Base-by-base conservation (phyloP, 441 rosid genomes). In the Adansonia grandidieri region DNA sequence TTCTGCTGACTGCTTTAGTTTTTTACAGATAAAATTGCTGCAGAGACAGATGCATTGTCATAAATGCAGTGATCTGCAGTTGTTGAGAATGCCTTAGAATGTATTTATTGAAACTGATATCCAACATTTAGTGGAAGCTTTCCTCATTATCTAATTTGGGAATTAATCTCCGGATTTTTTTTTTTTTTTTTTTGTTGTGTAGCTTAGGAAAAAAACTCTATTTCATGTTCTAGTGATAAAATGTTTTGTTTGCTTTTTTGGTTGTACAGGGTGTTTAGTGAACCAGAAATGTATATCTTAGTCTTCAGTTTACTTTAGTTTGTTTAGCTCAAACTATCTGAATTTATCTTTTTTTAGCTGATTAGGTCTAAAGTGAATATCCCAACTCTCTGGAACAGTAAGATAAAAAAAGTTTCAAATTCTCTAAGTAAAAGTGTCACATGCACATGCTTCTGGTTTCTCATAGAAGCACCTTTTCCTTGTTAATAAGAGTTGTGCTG, bases 401-500 rank as follows among this genome's bases (percentile, higher is more conserved):
- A 58, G 57, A 60, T n/a, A 20, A 75, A 48, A 50, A 40, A 64
- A 48, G 32, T 64, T 75, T 47, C 62, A 75, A 65, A 24, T 64
- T 64, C 14, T 76, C 63, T 54, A 4, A 32, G 10, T 51, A 64
- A 53, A 65, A 65, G 28, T 64, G 17, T 65, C 51, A 10, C 9
- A 2, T 28, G 32, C 32, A 28, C 32, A 1, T 74, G 42, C 56
- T 50, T 64, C 28, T 63, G 11, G 71, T 37, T 76, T 45, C 72
- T 65, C 48, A 54, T 65, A 48, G 28, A 14, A 60, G n/a, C 28
- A 22, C 6, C 71, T 50, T 53, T 67, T 77, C 82, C 37, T 37
- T n/a, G 63, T 72, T 84, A 79, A 84, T 51, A 54, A 50, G 50
- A 70, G 40, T 51, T 44, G 47, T 73, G 83, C 57, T 65, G 56